phyloP scores from a whole-genome alignment of 768 basidiomycete species.

The Amanita rubescens region DNA sequence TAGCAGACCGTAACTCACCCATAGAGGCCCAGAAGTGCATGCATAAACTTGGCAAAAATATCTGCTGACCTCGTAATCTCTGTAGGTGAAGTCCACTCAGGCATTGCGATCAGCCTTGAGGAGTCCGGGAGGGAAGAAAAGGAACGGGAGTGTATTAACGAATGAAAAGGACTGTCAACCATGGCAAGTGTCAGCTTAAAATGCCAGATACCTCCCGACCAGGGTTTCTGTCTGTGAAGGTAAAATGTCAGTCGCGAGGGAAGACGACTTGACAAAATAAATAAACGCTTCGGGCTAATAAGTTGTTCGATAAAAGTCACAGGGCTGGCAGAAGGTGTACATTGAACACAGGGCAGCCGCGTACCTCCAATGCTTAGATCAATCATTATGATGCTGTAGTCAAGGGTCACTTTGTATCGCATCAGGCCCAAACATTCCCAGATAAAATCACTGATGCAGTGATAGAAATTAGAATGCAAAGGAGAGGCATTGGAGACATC shows the following conservation, averaged over 20 bases:
- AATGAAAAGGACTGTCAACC: background rate
- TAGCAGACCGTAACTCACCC: conserved; percentile 25
- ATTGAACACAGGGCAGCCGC: background rate
- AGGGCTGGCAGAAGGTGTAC: background rate
- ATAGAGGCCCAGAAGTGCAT: conserved; percentile 51
- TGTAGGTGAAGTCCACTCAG: conserved; percentile 44
- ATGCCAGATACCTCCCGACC: background rate
- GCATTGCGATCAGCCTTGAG: conserved; percentile 24
- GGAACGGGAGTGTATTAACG: background rate
- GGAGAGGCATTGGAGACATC: too few species aligned
- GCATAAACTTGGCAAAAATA: conserved; percentile 45
- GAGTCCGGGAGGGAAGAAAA: background rate
- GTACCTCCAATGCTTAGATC: background rate
- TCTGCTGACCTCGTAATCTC: conserved; percentile 41
- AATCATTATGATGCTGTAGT: background rate
- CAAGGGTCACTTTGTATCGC: too few species aligned
- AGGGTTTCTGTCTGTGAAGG: background rate
- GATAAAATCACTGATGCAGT: too few species aligned
- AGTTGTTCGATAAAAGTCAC: too few species aligned
- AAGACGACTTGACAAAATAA: background rate
- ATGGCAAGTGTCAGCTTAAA: background rate
- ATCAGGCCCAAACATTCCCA: too few species aligned
- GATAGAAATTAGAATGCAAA: too few species aligned
- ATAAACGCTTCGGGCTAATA: background rate
- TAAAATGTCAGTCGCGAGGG: conserved; percentile 1